These are phyloP conservation scores for Calocera viscosa DNA, from an alignment of 768 basidiomycete species.

Conservation along the genomic window DNA sequence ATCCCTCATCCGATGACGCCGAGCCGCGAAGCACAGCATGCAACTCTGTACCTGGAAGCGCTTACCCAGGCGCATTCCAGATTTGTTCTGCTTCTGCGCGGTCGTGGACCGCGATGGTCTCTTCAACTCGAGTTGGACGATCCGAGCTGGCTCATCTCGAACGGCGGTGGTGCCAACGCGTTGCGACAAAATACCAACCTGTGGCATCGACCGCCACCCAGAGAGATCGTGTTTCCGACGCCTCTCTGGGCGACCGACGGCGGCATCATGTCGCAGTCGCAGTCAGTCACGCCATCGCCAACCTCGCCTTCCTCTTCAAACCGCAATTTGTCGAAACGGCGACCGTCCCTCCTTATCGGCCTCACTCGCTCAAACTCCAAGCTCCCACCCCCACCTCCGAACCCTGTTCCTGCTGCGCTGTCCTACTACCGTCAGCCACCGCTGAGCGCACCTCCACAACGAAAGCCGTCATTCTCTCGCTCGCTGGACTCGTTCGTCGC, in stretches of 20 bases:
- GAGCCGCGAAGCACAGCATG: not conserved
- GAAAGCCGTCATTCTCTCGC: not conserved
- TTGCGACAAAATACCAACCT: not conserved
- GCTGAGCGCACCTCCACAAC: not conserved
- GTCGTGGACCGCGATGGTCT: not conserved
- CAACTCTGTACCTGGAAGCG: not conserved
- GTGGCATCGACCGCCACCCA: not conserved
- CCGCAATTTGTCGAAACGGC: not conserved
- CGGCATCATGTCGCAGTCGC: not conserved
- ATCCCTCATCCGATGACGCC: not conserved
- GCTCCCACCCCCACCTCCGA: not conserved
- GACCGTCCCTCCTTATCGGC: not conserved
- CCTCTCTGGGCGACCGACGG: not conserved
- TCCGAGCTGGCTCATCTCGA: conserved; percentile 6
- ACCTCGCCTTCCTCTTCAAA: not conserved
- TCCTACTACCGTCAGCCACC: not conserved
- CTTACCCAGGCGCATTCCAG: not conserved
- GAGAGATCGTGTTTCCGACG: not conserved
- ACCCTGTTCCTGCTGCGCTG: not conserved
- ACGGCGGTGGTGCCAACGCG: conserved; percentile 3
- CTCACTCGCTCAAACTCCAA: not conserved
- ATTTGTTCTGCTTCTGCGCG: not conserved
- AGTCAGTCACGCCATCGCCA: not conserved
- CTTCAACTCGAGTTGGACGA: conserved; percentile 1
- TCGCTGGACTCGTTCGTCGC: conserved; percentile 6